Conservation (phyloP, 768 basidiomycete species). For the Rhodotorula toruloides region DNA sequence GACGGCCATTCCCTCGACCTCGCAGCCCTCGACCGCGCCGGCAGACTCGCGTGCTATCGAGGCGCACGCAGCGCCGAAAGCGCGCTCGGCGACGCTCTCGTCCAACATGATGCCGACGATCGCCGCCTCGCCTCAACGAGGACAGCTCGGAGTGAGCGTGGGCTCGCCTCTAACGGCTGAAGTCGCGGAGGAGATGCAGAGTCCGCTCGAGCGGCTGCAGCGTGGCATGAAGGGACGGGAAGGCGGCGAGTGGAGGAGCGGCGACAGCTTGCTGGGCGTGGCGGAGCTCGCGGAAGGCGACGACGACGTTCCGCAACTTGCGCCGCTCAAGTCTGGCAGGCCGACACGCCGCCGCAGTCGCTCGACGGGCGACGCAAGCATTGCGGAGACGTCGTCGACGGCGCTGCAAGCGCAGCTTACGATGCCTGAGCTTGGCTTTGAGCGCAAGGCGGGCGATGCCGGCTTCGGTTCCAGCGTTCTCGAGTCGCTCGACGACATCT, state of each 20-base stretch:
- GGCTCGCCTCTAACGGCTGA: conserved; percentile 25
- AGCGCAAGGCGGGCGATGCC: conserved; percentile 34
- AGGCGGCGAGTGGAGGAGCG: conserved; percentile 19
- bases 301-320: not conserved
- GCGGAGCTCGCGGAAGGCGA: conserved; percentile 45
- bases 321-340: conserved; percentile 48
- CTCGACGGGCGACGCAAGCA: conserved; percentile 70
- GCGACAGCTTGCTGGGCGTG: conserved; percentile 24
- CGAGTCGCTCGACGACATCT: conserved; percentile 51
- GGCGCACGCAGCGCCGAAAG: conserved; percentile 24
- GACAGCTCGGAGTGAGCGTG: conserved; percentile 11
- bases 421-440: conserved; percentile 32
- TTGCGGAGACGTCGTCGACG: conserved; percentile 38
- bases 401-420: conserved; percentile 20
- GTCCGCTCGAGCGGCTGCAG: conserved; percentile 31
- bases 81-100: conserved; percentile 33
- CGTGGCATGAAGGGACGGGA: conserved; percentile 12
- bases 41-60: conserved; percentile 18
- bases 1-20: not conserved
- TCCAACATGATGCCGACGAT: conserved; percentile 31
- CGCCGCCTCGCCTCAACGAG: conserved; percentile 9
- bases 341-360: conserved; percentile 59
- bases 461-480: conserved; percentile 22
- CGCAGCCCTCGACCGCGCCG: conserved; percentile 4
- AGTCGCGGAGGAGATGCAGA: conserved; percentile 32